Evolutionary conservation across 31 red algal species (phyloP).

Genomic region (Porphyra umbilicalis): DNA sequence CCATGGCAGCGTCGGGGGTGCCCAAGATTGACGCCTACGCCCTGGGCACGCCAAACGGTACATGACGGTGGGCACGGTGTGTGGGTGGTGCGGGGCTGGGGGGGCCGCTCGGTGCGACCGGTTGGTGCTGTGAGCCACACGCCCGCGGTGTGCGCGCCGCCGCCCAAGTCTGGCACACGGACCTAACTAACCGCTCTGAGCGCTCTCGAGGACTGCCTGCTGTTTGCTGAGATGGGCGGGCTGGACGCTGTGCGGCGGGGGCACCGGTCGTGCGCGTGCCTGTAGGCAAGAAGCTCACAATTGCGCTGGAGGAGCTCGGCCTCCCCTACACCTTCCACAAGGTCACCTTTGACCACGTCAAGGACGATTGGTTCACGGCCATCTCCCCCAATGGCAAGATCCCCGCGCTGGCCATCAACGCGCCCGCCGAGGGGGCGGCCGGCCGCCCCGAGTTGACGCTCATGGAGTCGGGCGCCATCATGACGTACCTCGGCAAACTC

Average conservation of each 20-base stretch:
- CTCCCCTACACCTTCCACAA: neutral
- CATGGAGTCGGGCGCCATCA: neutral
- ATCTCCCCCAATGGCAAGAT: neutral
- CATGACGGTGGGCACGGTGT: neutral
- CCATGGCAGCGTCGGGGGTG: neutral
- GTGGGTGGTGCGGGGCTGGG: neutral
- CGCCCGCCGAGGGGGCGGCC: neutral
- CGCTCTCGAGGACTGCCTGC: no score
- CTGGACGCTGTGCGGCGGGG: neutral
- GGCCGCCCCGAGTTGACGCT: neutral
- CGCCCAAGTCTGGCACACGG: no score
- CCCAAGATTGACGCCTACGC: neutral
- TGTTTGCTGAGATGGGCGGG: neutral
- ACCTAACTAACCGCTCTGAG: no score
- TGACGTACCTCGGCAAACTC: neutral
- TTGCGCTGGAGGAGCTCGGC: neutral
- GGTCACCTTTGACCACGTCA: neutral
- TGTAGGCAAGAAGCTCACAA: neutral
- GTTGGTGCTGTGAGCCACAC: no score
- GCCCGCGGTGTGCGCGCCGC: no score
- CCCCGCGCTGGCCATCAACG: neutral
- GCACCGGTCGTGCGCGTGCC: neutral
- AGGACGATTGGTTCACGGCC: neutral
- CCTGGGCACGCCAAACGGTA: neutral
- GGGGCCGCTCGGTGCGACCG: no score